Base-by-base conservation (phyloP, 257 asterid species). In the Sherardia arvensis region DNA sequence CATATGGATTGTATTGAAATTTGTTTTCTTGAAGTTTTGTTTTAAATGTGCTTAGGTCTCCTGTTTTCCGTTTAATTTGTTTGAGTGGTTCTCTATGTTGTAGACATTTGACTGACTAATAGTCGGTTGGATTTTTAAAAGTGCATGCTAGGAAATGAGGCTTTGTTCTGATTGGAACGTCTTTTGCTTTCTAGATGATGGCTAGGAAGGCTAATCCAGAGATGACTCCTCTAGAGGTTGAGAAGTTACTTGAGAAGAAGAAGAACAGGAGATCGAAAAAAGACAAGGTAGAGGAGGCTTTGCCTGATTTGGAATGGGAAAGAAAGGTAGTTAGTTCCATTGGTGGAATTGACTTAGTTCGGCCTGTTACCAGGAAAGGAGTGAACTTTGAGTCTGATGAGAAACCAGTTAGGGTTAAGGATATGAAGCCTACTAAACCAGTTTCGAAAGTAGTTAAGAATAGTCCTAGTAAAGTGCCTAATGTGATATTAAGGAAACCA, bases 401-500 rank as follows among this genome's bases (percentile, higher is more conserved):
- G 71, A 79, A 84, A 72, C 69, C 79, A 6, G 69, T 67, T 59
- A 59, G 70, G 61, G 28, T 62, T 53, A 65, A 66, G 61, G 73
- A 67, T 17, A 71, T 66, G 66, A 77, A 65, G 49, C 68, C 71
- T 40, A 64, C 18, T 25, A 70, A 27, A 17, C 78, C 85, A 36
- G 64, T 56, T 32, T 51, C 21, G 62, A 74, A 64, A 61, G 73
- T 76, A 45, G 61, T 65, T 47, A 68, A 72, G 55, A 80, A 78
- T 69, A 77, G 53, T 55, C 75, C 67, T 77, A 72, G 81, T 79
- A 78, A 78, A 56, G 83, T 86, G 56, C 95, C 98, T 1, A 80
- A 89, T 78, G 95, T 92, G 65, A 83, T 86, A 69, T 71, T 92
- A 70, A 75, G 98, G 36, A 92, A 89, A 73, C 97, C 97, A 7